phyloP scores from a whole-genome alignment of 2,329 filamentous ascomycete species.

The Neopestalotiopsis sp. region DNA sequence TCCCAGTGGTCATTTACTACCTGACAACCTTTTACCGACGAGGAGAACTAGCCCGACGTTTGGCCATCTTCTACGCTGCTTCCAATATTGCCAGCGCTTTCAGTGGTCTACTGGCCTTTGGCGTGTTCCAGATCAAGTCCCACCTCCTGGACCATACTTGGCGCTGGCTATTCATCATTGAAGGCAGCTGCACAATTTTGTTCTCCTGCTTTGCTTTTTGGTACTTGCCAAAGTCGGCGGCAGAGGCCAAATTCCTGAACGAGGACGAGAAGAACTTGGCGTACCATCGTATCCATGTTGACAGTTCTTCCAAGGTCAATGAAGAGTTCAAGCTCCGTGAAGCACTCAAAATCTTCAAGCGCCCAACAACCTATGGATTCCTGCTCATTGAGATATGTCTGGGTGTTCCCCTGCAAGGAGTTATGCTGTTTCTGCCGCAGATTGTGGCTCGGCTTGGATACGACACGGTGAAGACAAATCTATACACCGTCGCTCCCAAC shows the following conservation, averaged over 20 bases:
- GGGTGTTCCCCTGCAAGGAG: conserved; percentile 63
- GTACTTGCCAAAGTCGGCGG: conserved; percentile 70
- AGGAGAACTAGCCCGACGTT: conserved; percentile 71
- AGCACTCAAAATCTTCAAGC: conserved; percentile 55
- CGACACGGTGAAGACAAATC: conserved; percentile 67
- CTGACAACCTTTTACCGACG: conserved; percentile 72
- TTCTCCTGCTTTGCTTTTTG: conserved; percentile 70
- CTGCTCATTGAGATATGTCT: conserved; percentile 63
- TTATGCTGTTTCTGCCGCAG: conserved; percentile 60
- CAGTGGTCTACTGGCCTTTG: conserved; percentile 53
- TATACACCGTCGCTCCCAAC: conserved; percentile 84
- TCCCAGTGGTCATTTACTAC: conserved; percentile 66
- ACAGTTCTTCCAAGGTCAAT: conserved; percentile 68
- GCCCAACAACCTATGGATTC: conserved; percentile 55
- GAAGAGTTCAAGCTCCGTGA: conserved; percentile 59
- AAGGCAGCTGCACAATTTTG: conserved; percentile 61
- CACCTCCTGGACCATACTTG: conserved; percentile 43
- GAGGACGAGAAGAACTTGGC: conserved; percentile 72
- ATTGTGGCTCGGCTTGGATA: conserved; percentile 57
- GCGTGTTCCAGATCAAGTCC: conserved; percentile 52
- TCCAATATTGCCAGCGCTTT: conserved; percentile 73
- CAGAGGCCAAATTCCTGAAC: conserved; percentile 69
- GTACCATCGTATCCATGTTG: conserved; percentile 75
- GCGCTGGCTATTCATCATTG: conserved; percentile 56
- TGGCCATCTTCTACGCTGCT: conserved; percentile 79